Evolutionary conservation across 2,329 filamentous ascomycete species (phyloP).

Genomic region (Fusarium sp.): DNA sequence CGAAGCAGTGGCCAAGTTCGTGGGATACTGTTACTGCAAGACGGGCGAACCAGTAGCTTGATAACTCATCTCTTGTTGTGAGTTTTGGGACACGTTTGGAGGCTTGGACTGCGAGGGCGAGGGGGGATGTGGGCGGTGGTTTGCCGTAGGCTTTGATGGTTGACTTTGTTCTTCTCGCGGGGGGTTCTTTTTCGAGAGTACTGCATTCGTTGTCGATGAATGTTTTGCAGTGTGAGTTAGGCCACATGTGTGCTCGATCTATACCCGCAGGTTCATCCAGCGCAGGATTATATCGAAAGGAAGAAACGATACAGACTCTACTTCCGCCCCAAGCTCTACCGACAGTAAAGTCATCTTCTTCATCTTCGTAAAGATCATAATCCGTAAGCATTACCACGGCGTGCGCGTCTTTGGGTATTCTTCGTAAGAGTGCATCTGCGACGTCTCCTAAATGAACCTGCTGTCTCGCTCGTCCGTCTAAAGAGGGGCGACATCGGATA

Average conservation of each 20-base stretch:
- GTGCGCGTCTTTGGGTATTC: constrained; percentile 68
- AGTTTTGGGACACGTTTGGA: constrained; percentile 34
- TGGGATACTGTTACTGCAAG: constrained; percentile 69
- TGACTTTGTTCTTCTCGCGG: constrained; percentile 1
- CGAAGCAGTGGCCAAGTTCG: constrained; percentile 75
- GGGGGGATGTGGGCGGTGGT: constrained; percentile 32
- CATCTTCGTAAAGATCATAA: constrained; percentile 74
- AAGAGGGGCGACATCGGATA: constrained; percentile 62
- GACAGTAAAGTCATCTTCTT: constrained; percentile 72
- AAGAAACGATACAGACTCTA: constrained; percentile 70
- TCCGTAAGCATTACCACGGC: constrained; percentile 66
- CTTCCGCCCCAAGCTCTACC: constrained; percentile 74
- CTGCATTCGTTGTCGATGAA: constrained; percentile 59
- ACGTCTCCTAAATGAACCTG: constrained; percentile 72
- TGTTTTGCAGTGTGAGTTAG: constrained; percentile 67
- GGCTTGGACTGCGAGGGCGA: constrained; percentile 52
- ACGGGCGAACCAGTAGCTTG: constrained; percentile 67
- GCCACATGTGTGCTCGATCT: constrained; percentile 69
- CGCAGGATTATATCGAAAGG: constrained; percentile 69
- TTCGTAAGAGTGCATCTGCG: constrained; percentile 64
- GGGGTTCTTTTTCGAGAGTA: not conserved
- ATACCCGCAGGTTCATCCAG: constrained; percentile 55
- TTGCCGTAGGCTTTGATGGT: not conserved
- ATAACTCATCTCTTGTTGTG: constrained; percentile 43
- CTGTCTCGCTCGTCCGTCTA: constrained; percentile 58